Conservation (phyloP, 768 basidiomycete genomes). For the Dendrothele bispora region DNA sequence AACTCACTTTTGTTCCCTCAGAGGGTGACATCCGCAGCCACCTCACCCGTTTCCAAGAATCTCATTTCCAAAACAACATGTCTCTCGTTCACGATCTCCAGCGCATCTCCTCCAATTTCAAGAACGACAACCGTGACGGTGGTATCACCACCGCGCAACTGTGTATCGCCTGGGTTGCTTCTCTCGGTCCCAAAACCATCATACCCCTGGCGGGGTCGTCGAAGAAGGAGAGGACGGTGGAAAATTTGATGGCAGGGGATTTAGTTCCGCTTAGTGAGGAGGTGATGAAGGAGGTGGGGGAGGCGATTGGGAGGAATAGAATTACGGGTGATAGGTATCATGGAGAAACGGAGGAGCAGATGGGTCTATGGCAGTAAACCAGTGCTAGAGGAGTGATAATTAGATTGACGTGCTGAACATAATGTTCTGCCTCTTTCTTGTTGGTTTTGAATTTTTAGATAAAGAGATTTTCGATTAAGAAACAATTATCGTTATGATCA, state of each 20-base stretch:
- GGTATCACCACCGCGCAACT: conserved; percentile 42
- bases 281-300: conserved; percentile 1
- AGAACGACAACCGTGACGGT: no score
- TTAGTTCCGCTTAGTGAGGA: conserved; percentile 6
- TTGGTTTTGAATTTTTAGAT: no score
- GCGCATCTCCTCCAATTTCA: conserved; percentile 39
- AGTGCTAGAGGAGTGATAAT: no score
- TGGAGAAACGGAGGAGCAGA: conserved; percentile 1
- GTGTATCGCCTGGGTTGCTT: conserved; percentile 42
- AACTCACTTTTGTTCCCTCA: conserved; percentile 7
- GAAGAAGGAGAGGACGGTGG: conserved; percentile 35
- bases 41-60: conserved; percentile 44
- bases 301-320: conserved; percentile 6
- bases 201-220: conserved; percentile 51
- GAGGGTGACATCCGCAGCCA: conserved; percentile 40
- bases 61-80: conserved; percentile 43
- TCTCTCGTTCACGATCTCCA: conserved; percentile 41
- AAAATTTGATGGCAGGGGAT: conserved; percentile 44
- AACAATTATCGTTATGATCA: no score
- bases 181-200: conserved; percentile 39
- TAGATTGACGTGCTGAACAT: no score
- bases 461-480: no score
- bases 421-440: no score
- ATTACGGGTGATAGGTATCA: conserved; percentile 2
- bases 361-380: conserved; percentile 7